Evolutionary conservation across 202 grass and related monocot species (phyloP), one percentile per base, ranked within the genome.

Genomic region (Cymbopogon flexuosus): DNA sequence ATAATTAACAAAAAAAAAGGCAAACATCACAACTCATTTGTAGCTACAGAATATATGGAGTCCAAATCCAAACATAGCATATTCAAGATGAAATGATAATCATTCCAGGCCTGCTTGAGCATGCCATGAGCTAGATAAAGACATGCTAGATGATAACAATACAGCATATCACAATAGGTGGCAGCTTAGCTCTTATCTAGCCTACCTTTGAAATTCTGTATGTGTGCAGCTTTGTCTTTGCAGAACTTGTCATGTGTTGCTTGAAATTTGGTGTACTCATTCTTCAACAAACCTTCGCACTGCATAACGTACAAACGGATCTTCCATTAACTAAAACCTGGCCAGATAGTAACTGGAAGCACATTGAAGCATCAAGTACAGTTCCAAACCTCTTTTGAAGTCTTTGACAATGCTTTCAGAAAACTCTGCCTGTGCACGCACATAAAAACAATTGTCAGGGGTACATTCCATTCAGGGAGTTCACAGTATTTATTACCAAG

Each of bases 161-260:
- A 60, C 6, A 8, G 1, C 5, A 35, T 59, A 73, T 10, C 36
- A 39, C 36, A 39, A 39, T 39, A 80, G 35, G 54, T 19, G 19
- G 13, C 19, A 46, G 69, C 51, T 40, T 54, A 67, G 18, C 35
- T 16, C 62, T 68, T 42, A 52, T 70, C 65, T 75, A 22, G 37
- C 37, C 27, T 83, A 94, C 94, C 94, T 92, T 94, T 97, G 72
- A 94, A 94, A 84, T 73, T 86, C 49, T 94, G 94, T 73, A 92
- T 68, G 67, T 90, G 87, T 54, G 88, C 90, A 83, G 82, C 78
- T 82, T 94, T 97, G 19, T 94, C 94, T 87, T 89, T 94, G 84
- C 73, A 82, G 81, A 97, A 94, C 76, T 87, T 89, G 16, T 97
- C 92, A 73, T 94, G 86, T 37, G 86, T 81, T 85, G 78, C 89